These are phyloP conservation scores for Plectosphaerella cucumerina DNA, from an alignment of 2,329 filamentous ascomycete genomes.

Conservation along the genomic window DNA sequence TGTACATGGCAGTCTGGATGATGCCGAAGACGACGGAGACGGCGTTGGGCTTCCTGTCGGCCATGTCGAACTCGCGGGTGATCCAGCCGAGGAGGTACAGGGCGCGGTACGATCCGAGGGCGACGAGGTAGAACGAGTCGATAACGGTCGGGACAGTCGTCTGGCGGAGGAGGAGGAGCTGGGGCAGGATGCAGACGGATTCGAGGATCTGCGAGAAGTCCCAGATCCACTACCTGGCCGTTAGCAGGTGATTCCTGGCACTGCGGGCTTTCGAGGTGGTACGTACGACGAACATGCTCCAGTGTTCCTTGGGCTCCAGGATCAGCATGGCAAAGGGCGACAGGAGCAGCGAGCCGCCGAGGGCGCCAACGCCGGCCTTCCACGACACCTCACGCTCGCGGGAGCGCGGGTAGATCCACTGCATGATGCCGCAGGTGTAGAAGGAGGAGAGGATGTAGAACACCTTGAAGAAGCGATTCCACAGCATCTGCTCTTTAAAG, in stretches of 20 bases:
- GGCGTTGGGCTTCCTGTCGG: conserved; percentile 57
- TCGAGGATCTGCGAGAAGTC: conserved; percentile 89
- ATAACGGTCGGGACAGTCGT: conserved; percentile 96
- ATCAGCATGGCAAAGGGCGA: conserved; percentile 72
- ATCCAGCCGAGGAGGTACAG: conserved; percentile 95
- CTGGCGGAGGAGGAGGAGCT: conserved; percentile 85
- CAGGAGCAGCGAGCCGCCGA: conserved; percentile 60
- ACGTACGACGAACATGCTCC: conserved; percentile 48
- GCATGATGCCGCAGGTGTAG: conserved; percentile 87
- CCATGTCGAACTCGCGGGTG: conserved; percentile 56
- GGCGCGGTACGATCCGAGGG: conserved; percentile 80
- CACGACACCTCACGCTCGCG: conserved; percentile 88
- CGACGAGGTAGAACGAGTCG: conserved; percentile 90
- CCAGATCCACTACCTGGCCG: conserved; percentile 66
- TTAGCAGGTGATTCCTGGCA: conserved; percentile 10
- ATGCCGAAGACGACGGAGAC: conserved; percentile 82
- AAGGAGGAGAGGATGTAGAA: conserved; percentile 82
- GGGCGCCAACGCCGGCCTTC: conserved; percentile 74
- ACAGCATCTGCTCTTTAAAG: conserved; percentile 52
- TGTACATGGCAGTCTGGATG: conserved; percentile 82
- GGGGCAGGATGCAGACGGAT: conserved; percentile 83
- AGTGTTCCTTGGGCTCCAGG: conserved; percentile 46
- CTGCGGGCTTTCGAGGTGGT: background rate
- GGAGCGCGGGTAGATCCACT: conserved; percentile 80
- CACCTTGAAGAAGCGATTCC: conserved; percentile 82